Conservation (phyloP, 768 basidiomycete genomes). For the Tephrocybe rancida region DNA sequence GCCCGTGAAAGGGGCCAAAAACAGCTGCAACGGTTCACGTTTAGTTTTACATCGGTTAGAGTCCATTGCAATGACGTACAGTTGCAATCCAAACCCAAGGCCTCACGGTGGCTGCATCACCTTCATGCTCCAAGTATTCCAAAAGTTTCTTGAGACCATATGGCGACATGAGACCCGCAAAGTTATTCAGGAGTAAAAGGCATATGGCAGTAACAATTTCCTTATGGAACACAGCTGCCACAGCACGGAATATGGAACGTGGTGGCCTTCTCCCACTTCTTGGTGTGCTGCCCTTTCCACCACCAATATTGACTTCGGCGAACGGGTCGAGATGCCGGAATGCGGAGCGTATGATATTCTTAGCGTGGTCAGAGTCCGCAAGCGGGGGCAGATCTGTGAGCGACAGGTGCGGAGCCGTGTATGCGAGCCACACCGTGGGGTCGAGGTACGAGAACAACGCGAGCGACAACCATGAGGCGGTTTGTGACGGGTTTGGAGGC, state of each 20-base stretch:
- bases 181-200: conserved; percentile 25
- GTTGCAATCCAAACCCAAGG: conserved; percentile 70
- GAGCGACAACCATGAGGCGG: conserved; percentile 43
- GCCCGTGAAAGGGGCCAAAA: conserved; percentile 11
- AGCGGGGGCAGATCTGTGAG: conserved; percentile 61
- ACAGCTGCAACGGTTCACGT: conserved; percentile 41
- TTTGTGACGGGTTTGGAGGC: conserved; percentile 49
- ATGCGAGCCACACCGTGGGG: conserved; percentile 46
- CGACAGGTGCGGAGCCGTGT: conserved; percentile 44
- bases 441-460: conserved; percentile 56
- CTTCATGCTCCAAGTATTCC: conserved; percentile 45
- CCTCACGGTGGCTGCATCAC: conserved; percentile 44
- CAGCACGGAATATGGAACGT: conserved; percentile 43
- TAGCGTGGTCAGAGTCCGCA: conserved; percentile 56
- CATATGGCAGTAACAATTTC: conserved; percentile 28
- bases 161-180: conserved; percentile 31
- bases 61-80: conserved; percentile 42
- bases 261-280: conserved; percentile 32
- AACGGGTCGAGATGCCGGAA: conserved; percentile 25
- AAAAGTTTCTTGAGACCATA: conserved; percentile 42
- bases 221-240: conserved; percentile 36
- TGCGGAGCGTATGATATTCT: conserved; percentile 22
- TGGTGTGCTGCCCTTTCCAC: conserved; percentile 34
- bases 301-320: conserved; percentile 14
- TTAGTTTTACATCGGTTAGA: conserved; percentile 49